Base-by-base conservation (phyloP, 768 basidiomycete species). In the Phallus indusiatus region DNA sequence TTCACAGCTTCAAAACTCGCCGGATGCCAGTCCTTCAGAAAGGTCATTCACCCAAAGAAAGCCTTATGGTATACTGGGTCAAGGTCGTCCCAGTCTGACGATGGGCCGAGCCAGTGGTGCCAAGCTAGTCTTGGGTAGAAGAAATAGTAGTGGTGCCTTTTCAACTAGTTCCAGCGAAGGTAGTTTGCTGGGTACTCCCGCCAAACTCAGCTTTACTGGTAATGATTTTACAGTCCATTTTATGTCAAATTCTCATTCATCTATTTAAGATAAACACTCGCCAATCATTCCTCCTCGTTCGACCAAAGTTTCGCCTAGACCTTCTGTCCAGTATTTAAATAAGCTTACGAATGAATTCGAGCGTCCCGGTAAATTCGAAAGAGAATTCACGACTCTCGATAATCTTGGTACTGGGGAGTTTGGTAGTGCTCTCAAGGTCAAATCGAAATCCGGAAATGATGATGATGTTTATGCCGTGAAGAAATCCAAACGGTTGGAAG, bases 331-430 rank as follows among this genome's bases (percentile, higher is more conserved):
- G 22, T 20, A 46, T 24, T 35, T 50, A 7, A 34, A 34, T 9
- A 52, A 51, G n/a, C 28, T 7, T 9, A 49, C 21, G 20, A 47
- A 16, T 22, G 67, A 70, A 54, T 78, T 83, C 52, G 80, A 81
- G 56, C 77, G 79, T 56, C 72, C 77, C 9, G 83, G 86, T 18
- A 80, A 81, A 53, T 93, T 95, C 61, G 88, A 90, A 67, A 82
- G 79, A 61, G 84, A 90, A 48, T 97, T 94, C 68, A 75, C 82
- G 9, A 83, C 90, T 65, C 73, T 92, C 47, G 87, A 88, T 59
- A 82, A 85, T 66, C 76, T 97, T 11, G 95, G 95, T 5, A 86
- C 85, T 54, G 95, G 95, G 14, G 91, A 92, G 68, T 98, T 97
- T 71, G 94, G 94, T 22, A 87, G 87, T 66, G 95, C 93, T 18